Percentiles rank a stretch among this genome's conserved stretches.
These are phyloP conservation scores for Elongisporangium prolatum DNA, from an alignment of 352 stramenopile genomes.

Conservation along the genomic window DNA sequence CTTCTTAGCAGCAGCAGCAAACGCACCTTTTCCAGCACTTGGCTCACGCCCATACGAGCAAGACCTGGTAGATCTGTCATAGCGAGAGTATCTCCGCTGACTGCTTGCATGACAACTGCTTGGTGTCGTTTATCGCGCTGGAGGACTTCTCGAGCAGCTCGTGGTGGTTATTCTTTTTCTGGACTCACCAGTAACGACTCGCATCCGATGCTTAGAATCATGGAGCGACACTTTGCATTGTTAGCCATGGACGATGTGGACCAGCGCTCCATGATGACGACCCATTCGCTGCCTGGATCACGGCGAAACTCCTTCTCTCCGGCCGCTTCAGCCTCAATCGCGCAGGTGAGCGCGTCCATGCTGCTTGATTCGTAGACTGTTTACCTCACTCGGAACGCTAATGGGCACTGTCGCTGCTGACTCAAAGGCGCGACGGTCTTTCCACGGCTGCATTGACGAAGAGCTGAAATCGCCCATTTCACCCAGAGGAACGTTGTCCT, in stretches of 20 bases:
- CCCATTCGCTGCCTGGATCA: constrained; percentile 8
- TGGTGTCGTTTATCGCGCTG: background rate
- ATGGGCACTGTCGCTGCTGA: background rate
- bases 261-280: background rate
- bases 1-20: background rate
- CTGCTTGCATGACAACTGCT: background rate
- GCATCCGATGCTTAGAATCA: background rate
- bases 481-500: background rate
- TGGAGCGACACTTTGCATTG: background rate
- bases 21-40: background rate
- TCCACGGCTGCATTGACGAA: background rate
- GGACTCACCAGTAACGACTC: background rate
- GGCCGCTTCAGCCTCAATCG: constrained; percentile 18
- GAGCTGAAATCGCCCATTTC: background rate
- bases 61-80: background rate
- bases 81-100: background rate
- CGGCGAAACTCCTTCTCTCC: constrained; percentile 32
- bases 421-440: background rate
- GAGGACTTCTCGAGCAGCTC: background rate
- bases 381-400: background rate
- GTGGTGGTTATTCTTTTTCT: background rate
- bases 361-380: background rate
- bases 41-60: background rate
- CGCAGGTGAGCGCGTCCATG: constrained; percentile 15
- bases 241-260: background rate